Evolutionary conservation across 2,329 filamentous ascomycete species (phyloP), one percentile per base, ranked within the genome.

Genomic region (Calonectria honghensis): DNA sequence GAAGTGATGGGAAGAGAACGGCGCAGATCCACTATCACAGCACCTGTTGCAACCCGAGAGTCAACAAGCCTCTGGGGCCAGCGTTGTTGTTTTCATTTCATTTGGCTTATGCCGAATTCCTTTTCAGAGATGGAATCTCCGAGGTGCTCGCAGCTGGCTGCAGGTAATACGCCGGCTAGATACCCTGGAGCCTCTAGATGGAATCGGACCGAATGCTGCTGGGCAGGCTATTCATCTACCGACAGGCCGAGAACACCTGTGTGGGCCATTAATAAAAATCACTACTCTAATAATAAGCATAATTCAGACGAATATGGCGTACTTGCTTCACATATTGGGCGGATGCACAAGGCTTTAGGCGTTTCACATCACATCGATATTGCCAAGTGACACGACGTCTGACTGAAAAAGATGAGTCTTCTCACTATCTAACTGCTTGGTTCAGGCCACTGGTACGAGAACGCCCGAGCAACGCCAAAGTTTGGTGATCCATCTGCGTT

Each of bases 401-500:
- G 24, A 13, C 6, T 4, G 14, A 35, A n/a, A 10, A 35, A n/a
- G 13, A 10, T n/a, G 10, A 13, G 1, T 16, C 2, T 7, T n/a
- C 20, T 6, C 20, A 37, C 14, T 16, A 10, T 18, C 18, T 29
- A 61, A 11, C 57, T 41, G 4, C 57, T 61, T 39, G 50, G 82
- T 72, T 81, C 79, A 3, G 70, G 18, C 77, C 78, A 83, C 7
- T 84, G 10, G 18, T 72, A 72, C 2, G 72, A 78, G 9, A 75
- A 79, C 13, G 69, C 74, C 50, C 79, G 75, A 3, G 78, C 80
- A 16, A 81, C 75, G 3, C 89, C 90, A 81, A 91, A 91, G 78
- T 89, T 87, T 3, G 89, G 90, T 1, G 85, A 86, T 0, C 89
- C 89, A 74, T 91, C 86, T 0, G 85, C 82, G 57, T 90, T 88